Conservation (phyloP, 345 rosid genomes). For the Litchi chinensis region DNA sequence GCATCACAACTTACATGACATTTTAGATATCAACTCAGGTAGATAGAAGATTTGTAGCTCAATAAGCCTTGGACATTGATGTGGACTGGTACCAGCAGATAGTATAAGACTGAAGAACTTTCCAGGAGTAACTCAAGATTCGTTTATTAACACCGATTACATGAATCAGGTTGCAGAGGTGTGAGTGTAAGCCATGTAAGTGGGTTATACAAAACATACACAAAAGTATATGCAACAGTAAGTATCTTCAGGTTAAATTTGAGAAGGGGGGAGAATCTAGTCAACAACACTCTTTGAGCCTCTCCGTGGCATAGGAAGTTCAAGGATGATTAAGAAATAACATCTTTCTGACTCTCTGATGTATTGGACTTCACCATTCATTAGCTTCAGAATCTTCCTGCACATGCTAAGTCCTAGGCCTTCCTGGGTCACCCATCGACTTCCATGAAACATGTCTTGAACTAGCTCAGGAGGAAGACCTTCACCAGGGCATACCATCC, state of each 20-base stretch:
- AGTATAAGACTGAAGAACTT: background rate
- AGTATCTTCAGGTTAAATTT: conserved; percentile 19
- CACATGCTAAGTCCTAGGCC: conserved; percentile 94
- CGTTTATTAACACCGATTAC: conserved; percentile 8
- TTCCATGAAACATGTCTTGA: conserved; percentile 90
- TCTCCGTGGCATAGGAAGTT: conserved; percentile 56
- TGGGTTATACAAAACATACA: conserved; percentile 18
- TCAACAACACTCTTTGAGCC: conserved; percentile 35
- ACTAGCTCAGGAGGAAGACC: conserved; percentile 91
- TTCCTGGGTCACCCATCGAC: conserved; percentile 78
- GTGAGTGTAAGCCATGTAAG: conserved; percentile 19
- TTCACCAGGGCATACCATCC: conserved; percentile 96
- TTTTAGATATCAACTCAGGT: background rate
- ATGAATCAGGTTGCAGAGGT: conserved; percentile 12
- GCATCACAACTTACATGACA: background rate
- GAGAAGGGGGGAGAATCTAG: conserved; percentile 26
- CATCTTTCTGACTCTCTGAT: conserved; percentile 79
- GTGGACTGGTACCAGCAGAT: conserved; percentile 10
- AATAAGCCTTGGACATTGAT: conserved; percentile 1
- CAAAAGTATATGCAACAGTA: background rate
- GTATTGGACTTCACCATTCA: conserved; percentile 92
- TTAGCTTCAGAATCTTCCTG: conserved; percentile 84
- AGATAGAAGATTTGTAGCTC: conserved; percentile 7
- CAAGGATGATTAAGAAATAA: conserved; percentile 69
- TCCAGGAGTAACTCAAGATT: conserved; percentile 1